Percentiles rank a stretch among this genome's conserved stretches.
These are phyloP conservation scores for Trichophyton schoenleinii DNA, from an alignment of 2,329 filamentous ascomycete species.

Conservation along the genomic window DNA sequence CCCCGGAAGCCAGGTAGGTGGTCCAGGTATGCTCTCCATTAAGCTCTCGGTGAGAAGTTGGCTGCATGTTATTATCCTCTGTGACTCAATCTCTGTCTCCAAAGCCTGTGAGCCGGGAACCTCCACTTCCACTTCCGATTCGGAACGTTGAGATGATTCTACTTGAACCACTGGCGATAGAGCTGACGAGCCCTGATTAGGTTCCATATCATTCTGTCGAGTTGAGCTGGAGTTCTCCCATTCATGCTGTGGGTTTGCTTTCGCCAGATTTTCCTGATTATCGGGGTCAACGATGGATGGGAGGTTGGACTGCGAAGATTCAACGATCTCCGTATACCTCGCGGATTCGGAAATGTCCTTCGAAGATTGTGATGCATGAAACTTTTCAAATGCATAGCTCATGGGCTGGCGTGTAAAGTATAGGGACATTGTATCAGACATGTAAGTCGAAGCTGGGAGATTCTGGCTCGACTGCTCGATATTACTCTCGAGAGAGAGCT, in stretches of 20 bases:
- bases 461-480: background rate
- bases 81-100: constrained; percentile 3
- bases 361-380: background rate
- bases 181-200: background rate
- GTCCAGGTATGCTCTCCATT: constrained; percentile 33
- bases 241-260: background rate
- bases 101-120: background rate
- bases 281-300: background rate
- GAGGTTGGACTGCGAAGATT: background rate
- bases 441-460: background rate
- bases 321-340: background rate
- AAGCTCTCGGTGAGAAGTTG: constrained; percentile 31
- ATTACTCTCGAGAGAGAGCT: background rate
- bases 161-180: constrained; percentile 28
- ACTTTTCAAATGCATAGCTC: constrained; percentile 8
- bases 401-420: constrained; percentile 6
- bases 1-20: constrained; percentile 21
- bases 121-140: constrained; percentile 9
- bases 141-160: constrained; percentile 28
- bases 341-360: background rate
- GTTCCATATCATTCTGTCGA: background rate
- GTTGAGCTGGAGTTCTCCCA: background rate
- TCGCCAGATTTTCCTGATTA: background rate
- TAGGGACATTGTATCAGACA: constrained; percentile 5
- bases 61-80: constrained; percentile 21